Conservation (phyloP, 2,329 filamentous ascomycete species). For the Spiromastix sp. region DNA sequence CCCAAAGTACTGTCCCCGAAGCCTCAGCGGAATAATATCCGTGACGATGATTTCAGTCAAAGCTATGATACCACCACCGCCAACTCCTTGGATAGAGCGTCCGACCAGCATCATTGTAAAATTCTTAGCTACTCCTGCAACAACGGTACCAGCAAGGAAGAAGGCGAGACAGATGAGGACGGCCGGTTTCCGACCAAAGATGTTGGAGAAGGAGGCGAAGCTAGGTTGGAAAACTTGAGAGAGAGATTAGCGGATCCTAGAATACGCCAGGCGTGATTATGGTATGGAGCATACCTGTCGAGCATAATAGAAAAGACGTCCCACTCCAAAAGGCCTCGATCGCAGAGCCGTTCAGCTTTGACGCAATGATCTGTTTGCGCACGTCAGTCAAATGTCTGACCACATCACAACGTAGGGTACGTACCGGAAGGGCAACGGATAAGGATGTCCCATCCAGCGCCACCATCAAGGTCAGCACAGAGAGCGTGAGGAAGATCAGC, state of each 20-base stretch:
- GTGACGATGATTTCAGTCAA: constrained; percentile 35
- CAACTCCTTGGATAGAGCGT: constrained; percentile 34
- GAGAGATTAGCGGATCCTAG: constrained; percentile 9
- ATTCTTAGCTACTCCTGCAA: constrained; percentile 31
- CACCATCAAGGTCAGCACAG: constrained; percentile 49
- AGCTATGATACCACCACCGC: constrained; percentile 35
- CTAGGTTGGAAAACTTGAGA: constrained; percentile 40
- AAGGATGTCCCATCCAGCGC: constrained; percentile 57
- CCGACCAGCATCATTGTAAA: constrained; percentile 39
- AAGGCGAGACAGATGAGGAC: constrained; percentile 30
- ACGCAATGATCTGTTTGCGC: constrained; percentile 41
- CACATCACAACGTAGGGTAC: too few relatives aligned
- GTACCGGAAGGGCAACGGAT: constrained; percentile 45
- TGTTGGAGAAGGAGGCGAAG: constrained; percentile 37
- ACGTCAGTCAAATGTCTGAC: too few relatives aligned
- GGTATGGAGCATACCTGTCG: constrained; percentile 32
- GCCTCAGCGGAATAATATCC: constrained; percentile 33
- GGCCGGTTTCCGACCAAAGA: constrained; percentile 37
- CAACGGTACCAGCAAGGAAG: constrained; percentile 36
- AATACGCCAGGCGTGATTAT: constrained; percentile 31
- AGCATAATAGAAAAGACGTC: constrained; percentile 56
- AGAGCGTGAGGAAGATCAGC: constrained; percentile 42
- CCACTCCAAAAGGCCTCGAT: constrained; percentile 63
- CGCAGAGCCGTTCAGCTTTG: constrained; percentile 41
- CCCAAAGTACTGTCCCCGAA: constrained; percentile 31